Evolutionary conservation across 2,329 filamentous ascomycete genomes (phyloP), one percentile per base, ranked within the genome.

Genomic region (Talaromyces sp.): DNA sequence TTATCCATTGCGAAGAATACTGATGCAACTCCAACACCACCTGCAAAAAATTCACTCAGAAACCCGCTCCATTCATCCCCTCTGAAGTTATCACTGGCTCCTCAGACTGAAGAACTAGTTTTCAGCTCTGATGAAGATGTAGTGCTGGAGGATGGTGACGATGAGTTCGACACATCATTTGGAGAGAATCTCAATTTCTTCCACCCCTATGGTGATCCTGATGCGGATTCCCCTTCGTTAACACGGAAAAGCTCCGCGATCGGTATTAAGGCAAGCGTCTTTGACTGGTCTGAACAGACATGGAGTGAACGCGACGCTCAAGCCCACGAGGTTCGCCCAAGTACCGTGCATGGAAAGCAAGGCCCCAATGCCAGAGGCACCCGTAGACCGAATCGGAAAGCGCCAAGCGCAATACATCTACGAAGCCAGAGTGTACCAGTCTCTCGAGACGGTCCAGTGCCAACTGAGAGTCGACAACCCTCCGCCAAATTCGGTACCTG

Each of bases 401-500:
- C 80, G 39, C 84, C 85, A 43, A 87, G 83, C 69, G 82, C 84
- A 43, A 80, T 88, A 67, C 87, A 89, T 74, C 81, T 87, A 57
- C 85, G 87, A 66, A 89, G 87, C 74, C 87, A 89, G 73, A 89
- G 87, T 73, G 87, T 89, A 19, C 87, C 87, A 11, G 83, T 86
- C 17, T 69, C 86, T 74, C 70, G 86, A 82, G 78, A 82, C 72
- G 68, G 79, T 74, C 69, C 81, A 74, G 65, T 83, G 78, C 73
- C 81, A 77, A 77, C 78, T 72, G 75, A 85, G 74, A 69, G 81
- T 76, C 68, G 82, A 77, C 74, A 86, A 77, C 70, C 85, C 76
- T 78, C 78, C 25, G 75, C 77, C 70, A 89, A 89, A 71, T 89
- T 88, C 71, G 86, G 86, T 47, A 88, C 87, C 3, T 89, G 87